Evolutionary conservation across 305 asterid species (phyloP).

Genomic region (Euphrasia arctica): DNA sequence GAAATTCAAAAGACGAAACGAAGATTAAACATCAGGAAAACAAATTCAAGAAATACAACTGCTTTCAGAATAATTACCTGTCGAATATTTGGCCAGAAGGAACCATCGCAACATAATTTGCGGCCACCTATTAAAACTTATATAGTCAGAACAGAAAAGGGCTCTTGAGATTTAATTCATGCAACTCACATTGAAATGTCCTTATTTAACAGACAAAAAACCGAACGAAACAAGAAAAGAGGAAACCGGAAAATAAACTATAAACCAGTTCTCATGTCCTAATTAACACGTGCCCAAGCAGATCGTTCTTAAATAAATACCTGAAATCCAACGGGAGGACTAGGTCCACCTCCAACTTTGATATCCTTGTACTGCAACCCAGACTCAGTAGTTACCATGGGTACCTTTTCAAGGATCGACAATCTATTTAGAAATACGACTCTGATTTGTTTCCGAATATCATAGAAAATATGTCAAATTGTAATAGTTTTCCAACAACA

Average conservation of each 20-base stretch:
- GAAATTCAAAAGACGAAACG: constrained; percentile 21
- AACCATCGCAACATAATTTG: constrained; percentile 95
- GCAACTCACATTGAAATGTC: neutral
- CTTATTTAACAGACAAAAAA: neutral
- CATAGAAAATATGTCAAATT: too few species aligned
- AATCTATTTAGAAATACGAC: neutral
- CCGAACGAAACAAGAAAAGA: too few species aligned
- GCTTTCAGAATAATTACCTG: constrained; percentile 45
- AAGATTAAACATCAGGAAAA: constrained; percentile 8
- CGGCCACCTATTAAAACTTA: constrained; percentile 67
- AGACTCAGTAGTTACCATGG: constrained; percentile 81
- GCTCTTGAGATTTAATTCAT: neutral
- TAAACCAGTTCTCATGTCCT: too few species aligned
- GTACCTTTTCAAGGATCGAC: constrained; percentile 47
- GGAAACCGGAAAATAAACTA: too few species aligned
- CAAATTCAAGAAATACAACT: neutral
- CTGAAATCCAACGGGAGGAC: constrained; percentile 97
- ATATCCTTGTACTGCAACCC: constrained; percentile 98
- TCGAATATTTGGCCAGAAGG: constrained; percentile 97
- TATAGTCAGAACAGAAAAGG: constrained; percentile 2
- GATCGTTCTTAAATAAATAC: constrained; percentile 32
- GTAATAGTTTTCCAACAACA: too few species aligned
- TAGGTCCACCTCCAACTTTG: constrained; percentile 84
- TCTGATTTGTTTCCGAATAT: neutral
- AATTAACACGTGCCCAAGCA: neutral